phyloP scores from a whole-genome alignment of 305 asterid genomes.

The Ilex paraguariensis region DNA sequence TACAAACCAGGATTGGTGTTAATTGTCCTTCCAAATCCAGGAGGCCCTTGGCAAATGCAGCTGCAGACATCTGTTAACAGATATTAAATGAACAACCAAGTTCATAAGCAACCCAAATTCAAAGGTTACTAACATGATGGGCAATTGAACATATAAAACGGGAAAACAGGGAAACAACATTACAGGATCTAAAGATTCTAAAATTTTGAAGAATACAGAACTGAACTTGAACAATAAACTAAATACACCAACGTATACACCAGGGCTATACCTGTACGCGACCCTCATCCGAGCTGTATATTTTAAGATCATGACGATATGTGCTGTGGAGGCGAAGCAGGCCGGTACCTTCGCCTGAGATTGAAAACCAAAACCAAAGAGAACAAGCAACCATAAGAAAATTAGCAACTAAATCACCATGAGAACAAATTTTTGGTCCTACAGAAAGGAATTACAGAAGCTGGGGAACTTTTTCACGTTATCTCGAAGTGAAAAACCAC shows the following conservation, averaged over 20 bases:
- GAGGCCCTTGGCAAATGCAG: conserved; percentile 98
- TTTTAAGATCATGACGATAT: conserved; percentile 90
- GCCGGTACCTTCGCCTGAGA: conserved; percentile 95
- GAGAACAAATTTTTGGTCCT: too few species aligned
- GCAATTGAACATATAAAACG: too few species aligned
- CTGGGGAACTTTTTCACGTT: too few species aligned
- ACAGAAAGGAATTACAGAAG: too few species aligned
- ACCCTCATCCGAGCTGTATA: conserved; percentile 96
- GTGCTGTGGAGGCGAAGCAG: conserved; percentile 97
- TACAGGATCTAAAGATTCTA: neutral
- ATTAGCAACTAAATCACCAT: too few species aligned
- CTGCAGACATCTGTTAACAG: conserved; percentile 82
- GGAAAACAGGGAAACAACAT: too few species aligned
- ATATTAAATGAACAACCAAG: conserved; percentile 7
- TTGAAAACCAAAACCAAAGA: neutral
- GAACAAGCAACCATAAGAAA: too few species aligned
- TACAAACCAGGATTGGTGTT: conserved; percentile 87
- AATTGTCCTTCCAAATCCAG: conserved; percentile 96
- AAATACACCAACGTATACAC: neutral
- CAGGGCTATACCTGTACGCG: conserved; percentile 57
- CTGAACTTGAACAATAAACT: neutral
- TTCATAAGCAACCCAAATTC: too few species aligned
- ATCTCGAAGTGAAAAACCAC: too few species aligned
- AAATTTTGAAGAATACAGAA: conserved; percentile 12
- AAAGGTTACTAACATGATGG: too few species aligned